Evolutionary conservation across 2,329 filamentous ascomycete genomes (phyloP).

Genomic region (Anisogramma anomala): DNA sequence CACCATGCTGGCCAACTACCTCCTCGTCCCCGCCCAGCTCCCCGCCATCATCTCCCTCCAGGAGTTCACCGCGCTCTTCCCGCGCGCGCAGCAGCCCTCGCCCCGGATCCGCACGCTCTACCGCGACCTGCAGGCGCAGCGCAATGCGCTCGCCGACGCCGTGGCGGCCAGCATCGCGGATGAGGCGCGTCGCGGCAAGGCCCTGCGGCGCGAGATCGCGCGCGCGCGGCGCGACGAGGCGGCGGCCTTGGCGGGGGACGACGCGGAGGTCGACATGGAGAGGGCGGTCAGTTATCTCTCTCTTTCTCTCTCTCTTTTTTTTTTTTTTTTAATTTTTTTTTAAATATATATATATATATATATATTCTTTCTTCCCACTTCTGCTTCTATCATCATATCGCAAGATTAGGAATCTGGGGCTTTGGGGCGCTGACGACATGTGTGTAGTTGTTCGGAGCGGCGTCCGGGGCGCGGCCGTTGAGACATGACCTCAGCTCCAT

Average conservation of each 20-base stretch:
- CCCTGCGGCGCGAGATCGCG: slow-evolving; percentile 45
- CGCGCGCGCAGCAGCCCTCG: slow-evolving; percentile 51
- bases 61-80: slow-evolving; percentile 68
- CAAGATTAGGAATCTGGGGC: too few species aligned
- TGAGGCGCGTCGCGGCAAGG: slow-evolving; percentile 52
- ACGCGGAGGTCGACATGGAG: slow-evolving; percentile 54
- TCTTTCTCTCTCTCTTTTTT: too few species aligned
- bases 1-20: slow-evolving; percentile 64
- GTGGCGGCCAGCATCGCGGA: slow-evolving; percentile 53
- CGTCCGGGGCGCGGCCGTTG: slow-evolving; percentile 34
- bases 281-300: slow-evolving; percentile 32
- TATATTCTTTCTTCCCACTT: too few species aligned
- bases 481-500: slow-evolving; percentile 54
- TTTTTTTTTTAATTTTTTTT: too few species aligned
- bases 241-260: slow-evolving; percentile 42
- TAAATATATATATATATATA: too few species aligned
- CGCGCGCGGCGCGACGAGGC: slow-evolving; percentile 41
- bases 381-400: too few species aligned
- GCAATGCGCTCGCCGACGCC: slow-evolving; percentile 55
- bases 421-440: too few species aligned
- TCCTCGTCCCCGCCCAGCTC: slow-evolving; percentile 64
- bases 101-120: slow-evolving; percentile 62
- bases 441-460: slow-evolving; percentile 44
- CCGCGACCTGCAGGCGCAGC: slow-evolving; percentile 65
- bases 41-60: slow-evolving; percentile 61